Base-by-base conservation (phyloP, 306 rosid species). In the Corylus heterophylla region DNA sequence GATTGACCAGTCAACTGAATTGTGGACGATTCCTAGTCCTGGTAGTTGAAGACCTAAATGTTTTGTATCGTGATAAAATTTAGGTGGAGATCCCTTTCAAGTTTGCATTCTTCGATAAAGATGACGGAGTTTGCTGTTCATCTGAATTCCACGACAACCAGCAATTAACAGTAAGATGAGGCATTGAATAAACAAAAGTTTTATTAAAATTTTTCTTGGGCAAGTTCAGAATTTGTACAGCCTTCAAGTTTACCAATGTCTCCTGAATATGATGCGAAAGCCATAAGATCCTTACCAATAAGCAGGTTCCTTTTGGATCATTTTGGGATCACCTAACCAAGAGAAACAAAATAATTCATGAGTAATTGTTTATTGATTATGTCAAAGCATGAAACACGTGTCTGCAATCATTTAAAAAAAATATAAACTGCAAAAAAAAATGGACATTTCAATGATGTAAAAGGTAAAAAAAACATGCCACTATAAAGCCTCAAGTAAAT, bases 11-110 rank as follows among this genome's bases (percentile, higher is more conserved):
- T 47, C 12, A 79, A 71, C 48, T 56, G 71, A 39, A 74, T 51
- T 42, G 79, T 66, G 54, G 83, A 73, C 39, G 84, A 80, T 69
- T 79, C 80, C 54, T 74, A 73, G 76, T 64, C 83, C 83, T 6
- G 75, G 66, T 44, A 55, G 77, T 55, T 49, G 77, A 71, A 83
- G 55, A 71, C 83, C 85, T 77, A 66, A 80, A 74, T 74, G 81
- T 83, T 78, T 81, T 75, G 70, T 31, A 48, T 75, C 54, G 37
- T 68, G 75, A 42, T 12, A 61, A 74, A 54, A 73, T 45, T 64
- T 79, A 29, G 39, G 83, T 37, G 75, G 83, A 74, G 76, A 59
- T 62, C 48, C 20, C 61, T 62, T 73, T 80, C 20, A 75, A 76
- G 45, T 44, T 72, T 39, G 37, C 74, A 81, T 79, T 75, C 48